Evolutionary conservation across 2,329 filamentous ascomycete genomes (phyloP).

Genomic region (Nigrospora oryzae): DNA sequence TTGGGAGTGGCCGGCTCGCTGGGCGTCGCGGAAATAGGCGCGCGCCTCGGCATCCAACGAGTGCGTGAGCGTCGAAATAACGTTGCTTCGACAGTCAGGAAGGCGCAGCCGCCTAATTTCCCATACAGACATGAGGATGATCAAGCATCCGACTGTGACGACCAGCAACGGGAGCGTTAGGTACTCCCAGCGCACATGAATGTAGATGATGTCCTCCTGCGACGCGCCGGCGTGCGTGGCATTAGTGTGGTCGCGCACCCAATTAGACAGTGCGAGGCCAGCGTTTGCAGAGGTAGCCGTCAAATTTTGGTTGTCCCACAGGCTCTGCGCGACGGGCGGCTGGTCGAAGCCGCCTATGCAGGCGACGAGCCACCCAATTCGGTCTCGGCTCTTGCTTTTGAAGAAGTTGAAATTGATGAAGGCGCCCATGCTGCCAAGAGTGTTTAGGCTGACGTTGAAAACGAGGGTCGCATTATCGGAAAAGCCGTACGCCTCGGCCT

Average conservation of each 20-base stretch:
- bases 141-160: not conserved
- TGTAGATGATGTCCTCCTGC: slow-evolving; percentile 9
- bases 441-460: no score
- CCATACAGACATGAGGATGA: not conserved
- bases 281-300: slow-evolving; percentile 7
- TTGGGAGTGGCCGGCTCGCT: slow-evolving; percentile 7
- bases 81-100: slow-evolving; percentile 10
- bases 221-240: slow-evolving; percentile 1
- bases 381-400: not conserved
- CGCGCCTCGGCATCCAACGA: slow-evolving; percentile 10
- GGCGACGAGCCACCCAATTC: not conserved
- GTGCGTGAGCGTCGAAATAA: slow-evolving; percentile 10
- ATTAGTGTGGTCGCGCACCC: slow-evolving; percentile 8
- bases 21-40: slow-evolving; percentile 8
- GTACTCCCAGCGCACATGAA: slow-evolving; percentile 11
- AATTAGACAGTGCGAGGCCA: slow-evolving; percentile 7
- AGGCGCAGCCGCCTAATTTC: slow-evolving; percentile 8
- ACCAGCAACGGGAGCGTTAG: not conserved
- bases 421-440: no score
- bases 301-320: not conserved
- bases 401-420: not conserved
- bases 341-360: not conserved
- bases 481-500: no score
- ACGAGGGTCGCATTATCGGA: no score
- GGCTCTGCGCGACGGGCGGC: no score